Conservation (phyloP, 345 rosid species). For the Camelina hispida region DNA sequence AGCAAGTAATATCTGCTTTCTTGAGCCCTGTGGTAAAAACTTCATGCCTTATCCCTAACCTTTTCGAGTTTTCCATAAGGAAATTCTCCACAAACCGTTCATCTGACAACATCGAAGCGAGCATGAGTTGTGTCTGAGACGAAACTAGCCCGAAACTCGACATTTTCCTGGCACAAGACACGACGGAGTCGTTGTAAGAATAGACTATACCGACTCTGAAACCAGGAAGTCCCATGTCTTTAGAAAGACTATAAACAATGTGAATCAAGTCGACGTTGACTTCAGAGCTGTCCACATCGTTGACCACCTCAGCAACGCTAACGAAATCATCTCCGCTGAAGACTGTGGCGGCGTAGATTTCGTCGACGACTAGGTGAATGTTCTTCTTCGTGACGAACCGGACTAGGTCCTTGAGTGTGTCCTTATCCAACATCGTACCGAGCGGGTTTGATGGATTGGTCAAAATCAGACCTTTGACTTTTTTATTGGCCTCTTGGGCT, state of each 20-base stretch:
- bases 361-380: conserved; percentile 84
- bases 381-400: conserved; percentile 56
- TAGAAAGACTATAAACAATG: conserved; percentile 80
- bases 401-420: conserved; percentile 54
- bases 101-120: conserved; percentile 76
- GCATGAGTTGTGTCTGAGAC: conserved; percentile 69
- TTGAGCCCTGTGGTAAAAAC: conserved; percentile 56
- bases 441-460: conserved; percentile 93
- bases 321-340: conserved; percentile 59
- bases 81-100: conserved; percentile 59
- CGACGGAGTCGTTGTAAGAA: conserved; percentile 73
- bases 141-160: conserved; percentile 89
- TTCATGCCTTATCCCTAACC: conserved; percentile 55
- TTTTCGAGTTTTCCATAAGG: conserved; percentile 57
- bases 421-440: conserved; percentile 62
- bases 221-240: conserved; percentile 94
- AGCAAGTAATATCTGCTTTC: conserved; percentile 57
- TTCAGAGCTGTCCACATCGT: conserved; percentile 47
- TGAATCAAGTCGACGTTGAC: conserved; percentile 67
- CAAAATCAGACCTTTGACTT: conserved; percentile 74
- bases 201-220: conserved; percentile 80
- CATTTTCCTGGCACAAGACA: conserved; percentile 71
- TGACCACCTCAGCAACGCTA: conserved; percentile 68
- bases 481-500: conserved; percentile 54
- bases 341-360: conserved; percentile 77